Evolutionary conservation across 1,284 basidiomycete species (phyloP).

Genomic region (Termitomyces sp.): DNA sequence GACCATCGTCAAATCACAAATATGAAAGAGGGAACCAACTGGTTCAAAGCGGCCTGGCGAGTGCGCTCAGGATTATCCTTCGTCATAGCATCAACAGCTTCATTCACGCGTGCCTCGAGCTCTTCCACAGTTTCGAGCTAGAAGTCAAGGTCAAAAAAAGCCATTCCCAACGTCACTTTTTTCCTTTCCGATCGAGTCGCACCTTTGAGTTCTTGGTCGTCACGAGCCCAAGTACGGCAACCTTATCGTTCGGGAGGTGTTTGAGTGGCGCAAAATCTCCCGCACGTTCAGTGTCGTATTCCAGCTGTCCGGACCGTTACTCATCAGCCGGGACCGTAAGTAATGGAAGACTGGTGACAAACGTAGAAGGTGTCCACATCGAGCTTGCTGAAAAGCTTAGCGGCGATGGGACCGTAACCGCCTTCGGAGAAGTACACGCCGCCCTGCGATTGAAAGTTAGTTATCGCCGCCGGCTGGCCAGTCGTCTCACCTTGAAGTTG

Average conservation of each 20-base stretch:
- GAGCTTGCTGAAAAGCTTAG: slow-evolving; percentile 67
- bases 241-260: slow-evolving; percentile 62
- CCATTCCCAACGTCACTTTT: background rate
- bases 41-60: slow-evolving; percentile 52
- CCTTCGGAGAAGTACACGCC: slow-evolving; percentile 70
- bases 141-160: background rate
- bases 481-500: slow-evolving; percentile 55
- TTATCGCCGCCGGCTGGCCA: background rate
- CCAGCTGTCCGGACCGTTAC: slow-evolving; percentile 39
- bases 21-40: slow-evolving; percentile 37
- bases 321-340: background rate
- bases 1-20: background rate
- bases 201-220: slow-evolving; percentile 67
- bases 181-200: slow-evolving; percentile 7
- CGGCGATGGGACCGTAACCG: slow-evolving; percentile 70
- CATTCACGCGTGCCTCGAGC: slow-evolving; percentile 56
- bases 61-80: slow-evolving; percentile 48
- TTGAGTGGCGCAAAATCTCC: slow-evolving; percentile 67
- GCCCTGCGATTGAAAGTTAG: slow-evolving; percentile 29
- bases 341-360: slow-evolving; percentile 18
- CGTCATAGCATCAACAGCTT: slow-evolving; percentile 59
- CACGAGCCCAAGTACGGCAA: slow-evolving; percentile 69
- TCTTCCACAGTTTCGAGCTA: slow-evolving; percentile 58
- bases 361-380: slow-evolving; percentile 76
- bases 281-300: slow-evolving; percentile 75